These are phyloP conservation scores for Chaetomiaceae sp. DNA, from an alignment of 2,329 filamentous ascomycete species.

Conservation along the genomic window DNA sequence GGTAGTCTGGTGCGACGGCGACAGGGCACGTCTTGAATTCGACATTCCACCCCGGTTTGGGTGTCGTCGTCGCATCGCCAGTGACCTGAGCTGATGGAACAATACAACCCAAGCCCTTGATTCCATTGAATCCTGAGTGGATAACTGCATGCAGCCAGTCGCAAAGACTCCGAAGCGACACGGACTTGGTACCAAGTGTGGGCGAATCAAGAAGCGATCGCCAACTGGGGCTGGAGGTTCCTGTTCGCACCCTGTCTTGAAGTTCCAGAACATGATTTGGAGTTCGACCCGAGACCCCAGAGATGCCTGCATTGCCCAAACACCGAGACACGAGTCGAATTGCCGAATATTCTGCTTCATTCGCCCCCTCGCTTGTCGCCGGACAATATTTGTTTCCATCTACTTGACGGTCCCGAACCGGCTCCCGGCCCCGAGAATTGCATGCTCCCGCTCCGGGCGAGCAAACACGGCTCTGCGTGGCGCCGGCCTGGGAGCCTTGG, in stretches of 20 bases:
- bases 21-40: no score
- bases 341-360: not conserved
- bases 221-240: no score
- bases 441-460: not conserved
- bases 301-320: not conserved
- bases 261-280: not conserved
- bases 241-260: no score
- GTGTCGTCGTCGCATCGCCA: constrained; percentile 2
- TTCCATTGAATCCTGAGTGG: not conserved
- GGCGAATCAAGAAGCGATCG: no score
- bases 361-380: not conserved
- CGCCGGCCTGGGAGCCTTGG: not conserved
- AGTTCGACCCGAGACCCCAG: not conserved
- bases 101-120: not conserved
- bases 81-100: constrained; percentile 1
- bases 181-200: no score
- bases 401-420: constrained; percentile 1
- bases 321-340: not conserved
- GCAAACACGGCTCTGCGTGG: not conserved
- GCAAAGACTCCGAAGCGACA: no score
- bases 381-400: not conserved
- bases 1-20: no score
- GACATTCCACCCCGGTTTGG: not conserved
- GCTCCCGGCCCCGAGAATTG: not conserved
- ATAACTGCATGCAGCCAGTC: no score